Evolutionary conservation across 2,329 filamentous ascomycete genomes (phyloP).

Genomic region (Talaromyces sp.): DNA sequence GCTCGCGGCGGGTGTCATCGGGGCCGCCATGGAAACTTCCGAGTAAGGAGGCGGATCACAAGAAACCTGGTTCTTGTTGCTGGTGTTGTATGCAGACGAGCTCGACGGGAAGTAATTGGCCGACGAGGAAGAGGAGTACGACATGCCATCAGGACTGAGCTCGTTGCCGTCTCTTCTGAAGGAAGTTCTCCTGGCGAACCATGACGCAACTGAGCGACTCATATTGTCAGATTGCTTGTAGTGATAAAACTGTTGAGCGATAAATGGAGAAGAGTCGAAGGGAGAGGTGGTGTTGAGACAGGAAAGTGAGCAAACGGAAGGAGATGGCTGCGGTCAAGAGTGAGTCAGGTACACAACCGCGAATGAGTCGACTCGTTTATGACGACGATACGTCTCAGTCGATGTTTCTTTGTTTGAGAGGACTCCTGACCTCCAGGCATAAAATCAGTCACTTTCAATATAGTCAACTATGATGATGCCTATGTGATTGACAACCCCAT

Average conservation of each 20-base stretch:
- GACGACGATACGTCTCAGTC: too few relatives aligned
- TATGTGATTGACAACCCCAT: background rate
- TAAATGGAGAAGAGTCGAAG: background rate
- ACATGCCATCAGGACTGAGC: background rate
- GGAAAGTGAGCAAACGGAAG: background rate
- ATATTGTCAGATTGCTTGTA: background rate
- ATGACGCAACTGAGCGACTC: background rate
- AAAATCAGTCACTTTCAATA: background rate
- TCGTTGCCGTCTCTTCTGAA: background rate
- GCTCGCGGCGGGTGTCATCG: background rate
- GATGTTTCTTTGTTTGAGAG: background rate
- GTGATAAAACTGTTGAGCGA: too few relatives aligned
- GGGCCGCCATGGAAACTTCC: background rate
- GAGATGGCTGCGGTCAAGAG: background rate
- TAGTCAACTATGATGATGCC: too few relatives aligned
- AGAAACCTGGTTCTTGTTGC: background rate
- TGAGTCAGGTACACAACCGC: background rate
- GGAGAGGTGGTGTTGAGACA: background rate
- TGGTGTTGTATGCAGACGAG: background rate
- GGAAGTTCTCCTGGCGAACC: background rate
- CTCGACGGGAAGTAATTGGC: background rate
- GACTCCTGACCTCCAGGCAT: background rate
- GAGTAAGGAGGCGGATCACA: slow-evolving; percentile 9
- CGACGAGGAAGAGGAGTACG: background rate
- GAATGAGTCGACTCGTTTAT: background rate